These are phyloP conservation scores for Ogataea nakhonphanomensis DNA, from an alignment of 805 yeast species.

Conservation along the genomic window DNA sequence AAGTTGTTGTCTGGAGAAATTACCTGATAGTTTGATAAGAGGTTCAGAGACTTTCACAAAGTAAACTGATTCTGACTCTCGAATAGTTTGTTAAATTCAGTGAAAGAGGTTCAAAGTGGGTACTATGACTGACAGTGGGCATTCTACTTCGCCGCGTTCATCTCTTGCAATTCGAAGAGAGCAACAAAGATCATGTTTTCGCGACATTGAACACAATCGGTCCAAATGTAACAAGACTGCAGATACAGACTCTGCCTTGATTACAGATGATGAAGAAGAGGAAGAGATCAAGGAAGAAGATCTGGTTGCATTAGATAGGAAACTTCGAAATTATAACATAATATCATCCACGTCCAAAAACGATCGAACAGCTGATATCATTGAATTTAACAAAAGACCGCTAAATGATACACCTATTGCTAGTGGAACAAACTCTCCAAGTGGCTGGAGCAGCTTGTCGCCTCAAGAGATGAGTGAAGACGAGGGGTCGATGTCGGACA, in stretches of 20 bases:
- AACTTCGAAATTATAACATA: conserved; percentile 12
- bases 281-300: too few relatives aligned
- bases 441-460: conserved; percentile 20
- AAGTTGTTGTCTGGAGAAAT: too few relatives aligned
- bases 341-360: background rate
- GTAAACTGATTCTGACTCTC: too few relatives aligned
- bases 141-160: too few relatives aligned
- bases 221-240: background rate
- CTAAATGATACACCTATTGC: conserved; percentile 71
- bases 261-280: conserved; percentile 20
- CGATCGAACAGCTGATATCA: conserved; percentile 32
- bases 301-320: background rate
- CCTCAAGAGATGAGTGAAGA: conserved; percentile 27
- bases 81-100: too few relatives aligned
- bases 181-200: too few relatives aligned
- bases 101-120: too few relatives aligned
- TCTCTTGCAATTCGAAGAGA: too few relatives aligned
- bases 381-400: conserved; percentile 69
- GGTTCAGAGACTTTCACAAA: too few relatives aligned
- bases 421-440: conserved; percentile 55
- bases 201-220: too few relatives aligned
- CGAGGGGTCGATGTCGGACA: conserved; percentile 23
- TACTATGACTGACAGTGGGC: too few relatives aligned
- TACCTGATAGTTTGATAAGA: too few relatives aligned
- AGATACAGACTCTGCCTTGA: conserved; percentile 24